Conservation (phyloP, 768 basidiomycete species). For the Tylopilus felleus region DNA sequence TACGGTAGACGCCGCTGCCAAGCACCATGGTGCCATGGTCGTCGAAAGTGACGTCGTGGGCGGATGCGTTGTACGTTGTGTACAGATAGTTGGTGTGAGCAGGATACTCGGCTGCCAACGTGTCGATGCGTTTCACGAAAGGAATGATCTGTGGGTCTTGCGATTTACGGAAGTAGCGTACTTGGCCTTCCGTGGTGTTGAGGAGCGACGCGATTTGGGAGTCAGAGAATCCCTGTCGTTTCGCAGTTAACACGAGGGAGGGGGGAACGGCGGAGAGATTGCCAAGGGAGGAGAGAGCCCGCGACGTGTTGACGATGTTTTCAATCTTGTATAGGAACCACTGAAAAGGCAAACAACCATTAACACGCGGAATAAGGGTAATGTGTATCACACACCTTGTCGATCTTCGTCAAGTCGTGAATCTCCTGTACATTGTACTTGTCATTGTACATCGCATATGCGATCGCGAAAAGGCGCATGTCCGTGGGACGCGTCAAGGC, state of each 20-base stretch:
- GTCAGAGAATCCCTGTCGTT: constrained; percentile 95
- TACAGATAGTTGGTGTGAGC: constrained; percentile 99
- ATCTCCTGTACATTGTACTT: constrained; percentile 86
- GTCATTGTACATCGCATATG: constrained; percentile 95
- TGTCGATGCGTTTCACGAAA: constrained; percentile 99
- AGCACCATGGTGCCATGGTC: constrained; percentile 99
- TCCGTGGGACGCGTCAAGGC: constrained; percentile 87
- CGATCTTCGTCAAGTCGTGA: constrained; percentile 96
- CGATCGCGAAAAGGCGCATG: constrained; percentile 94
- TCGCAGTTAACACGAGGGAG: constrained; percentile 82
- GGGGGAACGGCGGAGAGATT: constrained; percentile 66
- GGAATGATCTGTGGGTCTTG: constrained; percentile 73
- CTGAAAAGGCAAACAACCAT: constrained; percentile 35
- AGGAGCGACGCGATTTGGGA: constrained; percentile 84
- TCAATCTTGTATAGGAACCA: constrained; percentile 99
- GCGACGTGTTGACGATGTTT: constrained; percentile 92
- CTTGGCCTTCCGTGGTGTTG: constrained; percentile 65
- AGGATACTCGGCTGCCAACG: constrained; percentile 96
- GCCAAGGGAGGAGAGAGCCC: constrained; percentile 64
- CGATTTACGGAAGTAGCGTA: constrained; percentile 84
- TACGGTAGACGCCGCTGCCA: constrained; percentile 96
- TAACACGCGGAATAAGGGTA: not conserved
- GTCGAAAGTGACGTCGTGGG: constrained; percentile 92
- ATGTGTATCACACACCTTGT: constrained; percentile 56
- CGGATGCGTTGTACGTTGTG: constrained; percentile 96